Evolutionary conservation across 2,329 filamentous ascomycete genomes (phyloP), one percentile per base, ranked within the genome.

Genomic region (Seiridium cupressi): DNA sequence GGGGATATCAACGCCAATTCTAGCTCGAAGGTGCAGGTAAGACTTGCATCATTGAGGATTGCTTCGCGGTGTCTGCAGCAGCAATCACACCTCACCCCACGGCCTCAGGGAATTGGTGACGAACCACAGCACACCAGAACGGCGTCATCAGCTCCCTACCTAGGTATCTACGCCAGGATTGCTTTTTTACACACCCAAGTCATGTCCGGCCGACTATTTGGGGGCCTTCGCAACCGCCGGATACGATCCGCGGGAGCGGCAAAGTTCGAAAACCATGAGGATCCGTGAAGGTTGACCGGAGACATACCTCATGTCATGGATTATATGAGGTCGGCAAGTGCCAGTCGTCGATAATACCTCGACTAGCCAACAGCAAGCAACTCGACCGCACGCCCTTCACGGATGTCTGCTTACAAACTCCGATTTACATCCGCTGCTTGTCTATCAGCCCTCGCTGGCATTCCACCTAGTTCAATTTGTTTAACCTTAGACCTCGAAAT

Each of bases 1-100:
- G 35, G 55, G 44, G 55, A 58, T 58, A 48, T 44, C 35, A 58
- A 51, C 49, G 34, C 44, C 55, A 40, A 51, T 44, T 51, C 44
- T 36, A 35, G 55, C 44, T 44, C 35, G 35, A 26, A 18, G 44
- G n/a, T 38, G 54, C 40, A 57, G 31, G 13, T 35, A 3, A 48
- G 6, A 35, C 54, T 35, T 38, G 44, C 35, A 40, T n/a, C 34
- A 10, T 13, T n/a, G 10, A n/a, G 31, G 13, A 46, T n/a, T n/a
- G 32, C 34, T 38, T 31, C 32, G 34, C 31, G 32, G 7, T 7
- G 8, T 53, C n/a, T 34, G n/a, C 35, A 44, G 54, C 44, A 49
- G 46, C 32, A 9, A 51, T 49, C 55, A 51, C 47, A 58, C 55
- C 26, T 51, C 55, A 58, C 34, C 55, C 55, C 55, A 58, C 55